Conservation (phyloP, 352 stramenopile species). For the Pythium phragmitis region DNA sequence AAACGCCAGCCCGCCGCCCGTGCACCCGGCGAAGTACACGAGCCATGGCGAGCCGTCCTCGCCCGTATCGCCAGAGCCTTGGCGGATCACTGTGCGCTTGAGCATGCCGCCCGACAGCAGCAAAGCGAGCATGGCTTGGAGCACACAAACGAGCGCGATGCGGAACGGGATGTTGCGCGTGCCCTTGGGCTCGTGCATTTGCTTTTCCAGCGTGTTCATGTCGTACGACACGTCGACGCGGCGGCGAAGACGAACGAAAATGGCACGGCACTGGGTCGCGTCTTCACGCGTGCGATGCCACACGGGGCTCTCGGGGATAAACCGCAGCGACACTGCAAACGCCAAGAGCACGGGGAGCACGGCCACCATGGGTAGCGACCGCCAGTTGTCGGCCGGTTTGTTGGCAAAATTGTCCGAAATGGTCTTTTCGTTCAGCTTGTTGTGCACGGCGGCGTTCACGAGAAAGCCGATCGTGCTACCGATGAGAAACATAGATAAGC, state of each 20-base stretch:
- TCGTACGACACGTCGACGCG: conserved; percentile 70
- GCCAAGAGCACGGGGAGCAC: conserved; percentile 63
- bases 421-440: conserved; percentile 63
- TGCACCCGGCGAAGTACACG: conserved; percentile 54
- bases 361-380: conserved; percentile 77
- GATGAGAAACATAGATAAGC: conserved; percentile 79
- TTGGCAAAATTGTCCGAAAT: conserved; percentile 65
- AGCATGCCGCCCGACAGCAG: conserved; percentile 66
- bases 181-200: conserved; percentile 58
- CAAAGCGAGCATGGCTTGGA: conserved; percentile 69
- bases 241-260: conserved; percentile 60
- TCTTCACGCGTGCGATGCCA: conserved; percentile 51
- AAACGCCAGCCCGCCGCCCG: conserved; percentile 54
- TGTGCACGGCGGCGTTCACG: conserved; percentile 69
- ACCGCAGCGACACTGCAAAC: conserved; percentile 55
- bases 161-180: conserved; percentile 75
- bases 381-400: conserved; percentile 71
- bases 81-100: conserved; percentile 38
- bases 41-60: conserved; percentile 35
- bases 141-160: conserved; percentile 50
- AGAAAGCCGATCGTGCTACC: conserved; percentile 71
- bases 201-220: conserved; percentile 65
- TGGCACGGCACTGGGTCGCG: conserved; percentile 48
- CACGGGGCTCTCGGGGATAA: conserved; percentile 78
- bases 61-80: conserved; percentile 56